Conservation (phyloP, 257 asterid species). For the Petunia axillaris region DNA sequence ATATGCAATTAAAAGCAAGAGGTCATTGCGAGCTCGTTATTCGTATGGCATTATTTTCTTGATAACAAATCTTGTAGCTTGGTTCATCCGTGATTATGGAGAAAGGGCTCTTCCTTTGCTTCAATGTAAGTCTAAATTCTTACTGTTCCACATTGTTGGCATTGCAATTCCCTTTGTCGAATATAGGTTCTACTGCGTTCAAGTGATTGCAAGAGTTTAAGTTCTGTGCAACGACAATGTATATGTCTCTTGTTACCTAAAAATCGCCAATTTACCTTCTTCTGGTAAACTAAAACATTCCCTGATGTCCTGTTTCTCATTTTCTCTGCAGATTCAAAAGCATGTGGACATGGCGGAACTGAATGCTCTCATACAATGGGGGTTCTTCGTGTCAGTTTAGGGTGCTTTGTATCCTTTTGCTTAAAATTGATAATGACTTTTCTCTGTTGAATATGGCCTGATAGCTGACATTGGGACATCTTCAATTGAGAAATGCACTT, state of each 20-base stretch:
- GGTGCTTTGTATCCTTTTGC: conserved; percentile 85
- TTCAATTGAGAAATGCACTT: too few species aligned
- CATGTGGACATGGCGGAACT: conserved; percentile 60
- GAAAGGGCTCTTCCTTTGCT: conserved; percentile 61
- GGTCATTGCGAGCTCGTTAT: conserved; percentile 70
- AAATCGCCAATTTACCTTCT: neutral
- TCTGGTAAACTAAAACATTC: neutral
- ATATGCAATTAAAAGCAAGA: conserved; percentile 51
- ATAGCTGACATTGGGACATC: too few species aligned
- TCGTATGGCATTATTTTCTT: conserved; percentile 71
- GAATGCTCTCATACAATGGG: conserved; percentile 87
- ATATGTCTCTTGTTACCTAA: neutral
- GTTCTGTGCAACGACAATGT: too few species aligned
- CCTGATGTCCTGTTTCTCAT: neutral
- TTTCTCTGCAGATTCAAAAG: conserved; percentile 66
- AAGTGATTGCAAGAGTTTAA: neutral
- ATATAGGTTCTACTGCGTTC: too few species aligned
- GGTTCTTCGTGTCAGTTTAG: conserved; percentile 94
- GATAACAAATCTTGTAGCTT: conserved; percentile 69
- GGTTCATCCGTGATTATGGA: conserved; percentile 89
- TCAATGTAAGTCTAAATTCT: conserved; percentile 57
- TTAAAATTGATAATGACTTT: neutral
- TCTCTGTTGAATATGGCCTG: too few species aligned
- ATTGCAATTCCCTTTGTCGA: neutral
- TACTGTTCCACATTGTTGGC: neutral